A percentile compares a stretch with the other conserved stretches of the same genome.
Conservation (phyloP, 2,329 filamentous ascomycete species). For the Proliferodiscus dingleyae region DNA sequence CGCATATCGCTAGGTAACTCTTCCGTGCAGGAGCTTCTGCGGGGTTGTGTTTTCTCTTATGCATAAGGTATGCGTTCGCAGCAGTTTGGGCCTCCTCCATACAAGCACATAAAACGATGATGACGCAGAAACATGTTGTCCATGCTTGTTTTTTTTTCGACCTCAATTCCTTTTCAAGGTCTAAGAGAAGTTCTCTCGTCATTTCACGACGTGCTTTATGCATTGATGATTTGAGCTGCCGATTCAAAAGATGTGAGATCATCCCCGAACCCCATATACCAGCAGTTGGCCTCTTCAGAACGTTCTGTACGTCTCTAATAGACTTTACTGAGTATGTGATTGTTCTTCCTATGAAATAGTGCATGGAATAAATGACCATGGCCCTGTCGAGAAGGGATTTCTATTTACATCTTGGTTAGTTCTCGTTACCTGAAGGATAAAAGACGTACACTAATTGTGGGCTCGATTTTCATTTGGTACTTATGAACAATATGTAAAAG, state of each 20-base stretch:
- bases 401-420: background rate
- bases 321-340: slow-evolving; percentile 5
- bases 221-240: slow-evolving; percentile 11
- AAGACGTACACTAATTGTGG: too few species aligned
- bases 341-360: slow-evolving; percentile 7
- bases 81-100: slow-evolving; percentile 11
- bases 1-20: slow-evolving; percentile 1
- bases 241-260: slow-evolving; percentile 8
- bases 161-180: slow-evolving; percentile 8
- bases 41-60: slow-evolving; percentile 1
- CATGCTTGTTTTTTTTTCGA: slow-evolving; percentile 5
- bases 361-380: slow-evolving; percentile 5
- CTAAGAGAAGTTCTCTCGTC: slow-evolving; percentile 6
- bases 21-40: slow-evolving; percentile 1
- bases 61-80: slow-evolving; percentile 7
- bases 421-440: too few species aligned
- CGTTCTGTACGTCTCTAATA: background rate
- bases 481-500: too few species aligned
- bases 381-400: slow-evolving; percentile 7
- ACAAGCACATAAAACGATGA: slow-evolving; percentile 10
- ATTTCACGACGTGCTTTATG: slow-evolving; percentile 1
- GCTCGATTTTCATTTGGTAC: too few species aligned
- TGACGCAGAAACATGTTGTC: slow-evolving; percentile 9
- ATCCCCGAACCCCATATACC: background rate
- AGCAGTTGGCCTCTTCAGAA: background rate